Percentiles rank a stretch among this genome's conserved stretches.
Evolutionary conservation across 257 asterid species (phyloP).

Genomic region (Plectranthus barbatus): DNA sequence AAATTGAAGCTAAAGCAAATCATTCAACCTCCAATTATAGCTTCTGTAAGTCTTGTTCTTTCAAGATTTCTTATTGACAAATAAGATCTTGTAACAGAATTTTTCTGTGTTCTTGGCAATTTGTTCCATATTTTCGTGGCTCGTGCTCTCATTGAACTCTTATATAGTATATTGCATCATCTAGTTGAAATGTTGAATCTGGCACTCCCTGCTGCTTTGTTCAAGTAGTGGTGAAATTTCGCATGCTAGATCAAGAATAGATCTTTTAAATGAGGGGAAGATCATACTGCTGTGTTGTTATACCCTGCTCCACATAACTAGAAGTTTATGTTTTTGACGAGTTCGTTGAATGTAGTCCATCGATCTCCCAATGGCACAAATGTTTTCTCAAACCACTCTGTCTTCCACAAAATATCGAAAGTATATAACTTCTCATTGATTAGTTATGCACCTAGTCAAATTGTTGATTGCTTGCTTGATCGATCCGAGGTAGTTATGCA

Average conservation of each 20-base stretch:
- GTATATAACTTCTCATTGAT: no score
- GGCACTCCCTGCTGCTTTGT: neutral
- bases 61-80: neutral
- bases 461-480: neutral
- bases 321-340: neutral
- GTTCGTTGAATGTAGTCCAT: neutral
- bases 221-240: neutral
- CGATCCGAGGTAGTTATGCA: no score
- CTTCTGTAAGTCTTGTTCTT: constrained; percentile 67
- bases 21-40: constrained; percentile 92
- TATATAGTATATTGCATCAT: no score
- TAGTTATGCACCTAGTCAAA: neutral
- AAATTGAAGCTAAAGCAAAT: constrained; percentile 94
- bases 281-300: neutral
- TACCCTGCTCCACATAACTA: no score
- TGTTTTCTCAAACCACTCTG: neutral
- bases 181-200: no score
- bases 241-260: neutral
- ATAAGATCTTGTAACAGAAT: neutral
- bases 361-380: neutral
- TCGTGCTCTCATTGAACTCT: neutral
- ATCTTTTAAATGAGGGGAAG: neutral
- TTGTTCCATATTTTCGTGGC: neutral
- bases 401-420: neutral
- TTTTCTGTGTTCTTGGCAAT: neutral